Evolutionary conservation across 768 basidiomycete species (phyloP), one percentile per base, ranked within the genome.

Genomic region (Kwoniella heveanensis): DNA sequence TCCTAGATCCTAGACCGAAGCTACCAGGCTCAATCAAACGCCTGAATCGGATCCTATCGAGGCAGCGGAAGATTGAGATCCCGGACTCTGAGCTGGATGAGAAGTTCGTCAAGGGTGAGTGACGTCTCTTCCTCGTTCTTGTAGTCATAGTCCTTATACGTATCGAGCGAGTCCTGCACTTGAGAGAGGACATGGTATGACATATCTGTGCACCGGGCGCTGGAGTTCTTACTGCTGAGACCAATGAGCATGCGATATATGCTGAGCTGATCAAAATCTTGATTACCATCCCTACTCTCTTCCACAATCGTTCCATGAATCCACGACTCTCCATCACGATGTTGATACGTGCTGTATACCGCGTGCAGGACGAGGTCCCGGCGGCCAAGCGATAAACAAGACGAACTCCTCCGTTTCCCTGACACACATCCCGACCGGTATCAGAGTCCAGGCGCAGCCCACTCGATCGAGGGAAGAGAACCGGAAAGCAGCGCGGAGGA

Each of bases 321-420:
- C 13, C 26, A 51, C 53, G 12, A 30, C n/a, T 3, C 37, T 9
- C 30, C 48, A 32, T 13, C 30, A 49, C 39, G 46, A 8, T 7
- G 46, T 22, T 6, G 22, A 19, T 19, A n/a, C n/a, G n/a, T n/a
- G n/a, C n/a, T n/a, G n/a, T 47, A 8, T 19, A 49, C 61, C 10
- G 2, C 37, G 36, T 52, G 26, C 73, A 92, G 91, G 91, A 49
- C 88, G 90, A 74, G 93, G 92, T 19, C 92, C 92, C 65, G 93
- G 93, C 27, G 93, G 93, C n/a, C 93, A 97, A 83, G 92, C 91
- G 26, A 88, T 95, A 77, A 95, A 97, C 83, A 97, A 96, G 82
- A 92, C 91, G 64, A 85, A 83, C 88, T 93, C 80, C 9, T 76
- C 72, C 13, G 92, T 95, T 26, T 91, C 92, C 75, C 83, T 97